These are phyloP conservation scores for Zygosaccharomyces kombuchaensis DNA, from an alignment of 805 yeast species.

Conservation along the genomic window DNA sequence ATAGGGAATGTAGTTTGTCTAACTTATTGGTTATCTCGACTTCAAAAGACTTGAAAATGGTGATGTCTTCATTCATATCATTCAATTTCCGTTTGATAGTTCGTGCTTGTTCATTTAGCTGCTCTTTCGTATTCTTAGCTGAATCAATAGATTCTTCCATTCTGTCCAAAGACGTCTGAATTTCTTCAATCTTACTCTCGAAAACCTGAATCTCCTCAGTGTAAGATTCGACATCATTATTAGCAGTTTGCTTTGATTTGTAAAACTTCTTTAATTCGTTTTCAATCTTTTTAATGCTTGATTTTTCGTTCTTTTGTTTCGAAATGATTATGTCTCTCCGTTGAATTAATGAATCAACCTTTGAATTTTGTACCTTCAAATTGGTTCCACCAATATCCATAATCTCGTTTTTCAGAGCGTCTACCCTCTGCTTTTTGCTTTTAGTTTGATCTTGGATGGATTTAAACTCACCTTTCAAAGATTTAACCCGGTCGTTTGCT, in stretches of 20 bases:
- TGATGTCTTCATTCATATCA: conserved; percentile 42
- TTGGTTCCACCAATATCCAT: conserved; percentile 90
- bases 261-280: conserved; percentile 56
- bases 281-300: conserved; percentile 55
- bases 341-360: conserved; percentile 70
- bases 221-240: conserved; percentile 45
- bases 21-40: conserved; percentile 61
- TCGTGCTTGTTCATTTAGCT: conserved; percentile 38
- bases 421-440: conserved; percentile 49
- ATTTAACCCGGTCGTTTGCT: conserved; percentile 26
- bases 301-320: conserved; percentile 52
- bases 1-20: conserved; percentile 48
- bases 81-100: conserved; percentile 40
- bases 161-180: conserved; percentile 36
- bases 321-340: conserved; percentile 56
- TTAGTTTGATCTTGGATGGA: conserved; percentile 50
- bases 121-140: conserved; percentile 41
- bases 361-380: conserved; percentile 71
- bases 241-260: conserved; percentile 44
- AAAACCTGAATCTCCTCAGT: conserved; percentile 30
- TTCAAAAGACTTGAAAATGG: conserved; percentile 58
- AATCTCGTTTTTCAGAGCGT: conserved; percentile 64
- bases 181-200: conserved; percentile 29
- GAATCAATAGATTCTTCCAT: conserved; percentile 33
- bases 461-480: conserved; percentile 38